Evolutionary conservation across 495 filamentous ascomycete genomes (phyloP).

Genomic region (Lichenothelia convexa): DNA sequence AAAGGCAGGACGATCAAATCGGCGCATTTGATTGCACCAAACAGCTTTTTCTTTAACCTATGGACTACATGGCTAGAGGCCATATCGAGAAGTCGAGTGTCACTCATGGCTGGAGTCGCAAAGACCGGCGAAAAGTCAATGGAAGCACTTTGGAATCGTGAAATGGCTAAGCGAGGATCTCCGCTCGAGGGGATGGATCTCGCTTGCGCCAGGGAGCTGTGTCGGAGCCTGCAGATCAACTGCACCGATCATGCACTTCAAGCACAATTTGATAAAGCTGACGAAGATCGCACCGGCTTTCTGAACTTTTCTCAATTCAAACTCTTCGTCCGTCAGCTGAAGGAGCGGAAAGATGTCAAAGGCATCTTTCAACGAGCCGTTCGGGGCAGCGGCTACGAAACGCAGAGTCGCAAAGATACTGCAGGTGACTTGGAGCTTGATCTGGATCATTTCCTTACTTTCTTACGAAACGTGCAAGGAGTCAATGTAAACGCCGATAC

Average conservation of each 20-base stretch:
- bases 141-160: conserved; percentile 65
- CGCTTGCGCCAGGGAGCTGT: conserved; percentile 58
- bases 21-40: conserved; percentile 65
- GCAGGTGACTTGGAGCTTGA: conserved; percentile 51
- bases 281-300: conserved; percentile 36
- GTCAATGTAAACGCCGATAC: conserved; percentile 52
- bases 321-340: conserved; percentile 63
- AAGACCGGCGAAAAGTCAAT: conserved; percentile 58
- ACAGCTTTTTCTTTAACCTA: conserved; percentile 43
- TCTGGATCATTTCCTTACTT: conserved; percentile 45
- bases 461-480: conserved; percentile 54
- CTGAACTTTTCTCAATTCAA: conserved; percentile 64
- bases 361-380: conserved; percentile 39
- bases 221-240: conserved; percentile 76
- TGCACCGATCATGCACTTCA: conserved; percentile 55
- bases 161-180: conserved; percentile 54
- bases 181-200: conserved; percentile 55
- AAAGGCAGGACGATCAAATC: conserved; percentile 54
- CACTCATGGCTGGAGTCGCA: conserved; percentile 72
- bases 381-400: conserved; percentile 21
- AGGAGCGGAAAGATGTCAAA: conserved; percentile 63
- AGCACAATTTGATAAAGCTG: conserved; percentile 60
- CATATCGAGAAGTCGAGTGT: conserved; percentile 64
- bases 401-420: too few relatives aligned
- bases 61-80: conserved; percentile 71